Evolutionary conservation across 2,329 filamentous ascomycete genomes (phyloP), one percentile per base, ranked within the genome.

Genomic region (Cadophora malorum): DNA sequence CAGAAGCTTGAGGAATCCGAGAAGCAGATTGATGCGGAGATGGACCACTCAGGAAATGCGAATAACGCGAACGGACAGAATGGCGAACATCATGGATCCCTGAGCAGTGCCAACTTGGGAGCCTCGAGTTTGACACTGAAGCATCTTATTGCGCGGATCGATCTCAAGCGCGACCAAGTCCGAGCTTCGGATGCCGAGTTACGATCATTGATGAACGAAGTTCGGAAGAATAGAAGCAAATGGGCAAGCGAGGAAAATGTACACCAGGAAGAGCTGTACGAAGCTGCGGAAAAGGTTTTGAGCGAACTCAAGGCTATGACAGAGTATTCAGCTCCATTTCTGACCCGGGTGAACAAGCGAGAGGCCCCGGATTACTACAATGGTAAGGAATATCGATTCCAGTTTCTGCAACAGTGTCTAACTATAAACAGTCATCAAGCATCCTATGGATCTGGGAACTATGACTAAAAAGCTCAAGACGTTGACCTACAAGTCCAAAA

Each of bases 201-300:
- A 68, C 89, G 96, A 68, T 93, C 91, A 61, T 83, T 99, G 67
- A 97, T 99, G 87, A 97, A 96, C 75, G 96, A 99, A 80, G 96
- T 99, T 21, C 89, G 96, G 71, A 99, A 98, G 80, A 98, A 98
- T 75, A 87, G 96, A 75, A 98, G 95, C 80, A 99, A 99, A 81
- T 99, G 96, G 96, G 95, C 96, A 3, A 98, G 92, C 78, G 96
- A 98, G 79, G 96, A 99, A 74, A 96, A 96, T 74, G 91, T 99
- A 70, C 95, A 96, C 68, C 96, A 99, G 80, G 96, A 99, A 80
- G 96, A 99, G 80, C 85, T 99, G 6, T 99, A 99, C 78, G 96
- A 99, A 81, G 93, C 96, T 12, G 85, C 96, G 16, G 96, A 99
- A 79, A 98, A 98, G 82, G 96, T 99, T 63, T 85, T 99, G 76